phyloP scores from a whole-genome alignment of 768 basidiomycete species.

The Daedaleopsis nitida region DNA sequence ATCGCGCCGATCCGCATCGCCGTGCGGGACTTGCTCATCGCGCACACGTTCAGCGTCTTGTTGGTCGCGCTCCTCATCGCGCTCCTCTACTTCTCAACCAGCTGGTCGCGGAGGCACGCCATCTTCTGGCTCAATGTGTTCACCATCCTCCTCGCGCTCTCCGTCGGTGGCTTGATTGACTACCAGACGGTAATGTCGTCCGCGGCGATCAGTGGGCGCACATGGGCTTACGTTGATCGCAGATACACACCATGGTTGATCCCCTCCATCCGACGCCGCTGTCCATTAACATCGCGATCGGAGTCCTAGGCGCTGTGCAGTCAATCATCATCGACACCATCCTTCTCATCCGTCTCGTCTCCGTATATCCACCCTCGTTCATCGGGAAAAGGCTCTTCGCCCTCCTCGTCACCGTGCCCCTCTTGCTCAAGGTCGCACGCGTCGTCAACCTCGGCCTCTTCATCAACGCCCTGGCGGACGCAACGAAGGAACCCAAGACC shows the following conservation, averaged over 20 bases:
- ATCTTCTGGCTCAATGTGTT: conserved; percentile 29
- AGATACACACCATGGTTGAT: conserved; percentile 34
- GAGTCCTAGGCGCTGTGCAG: conserved; percentile 32
- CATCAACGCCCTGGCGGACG: conserved; percentile 25
- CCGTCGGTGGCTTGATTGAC: conserved; percentile 15
- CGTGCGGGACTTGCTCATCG: conserved; percentile 13
- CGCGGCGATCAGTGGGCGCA: background rate
- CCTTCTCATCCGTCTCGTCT: conserved; percentile 37
- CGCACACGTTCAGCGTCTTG: conserved; percentile 9
- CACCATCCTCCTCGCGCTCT: conserved; percentile 19
- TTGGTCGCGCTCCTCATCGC: conserved; percentile 14
- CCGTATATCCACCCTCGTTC: conserved; percentile 34
- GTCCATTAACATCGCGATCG: conserved; percentile 32
- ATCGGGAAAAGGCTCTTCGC: conserved; percentile 25
- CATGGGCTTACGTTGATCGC: background rate
- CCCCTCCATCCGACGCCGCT: conserved; percentile 26
- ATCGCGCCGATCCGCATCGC: conserved; percentile 8
- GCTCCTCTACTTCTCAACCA: conserved; percentile 28
- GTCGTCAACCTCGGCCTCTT: conserved; percentile 30
- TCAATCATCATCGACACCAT: conserved; percentile 41
- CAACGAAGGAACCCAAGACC: conserved; percentile 24
- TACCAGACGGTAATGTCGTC: conserved; percentile 5
- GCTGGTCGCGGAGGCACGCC: conserved; percentile 18
- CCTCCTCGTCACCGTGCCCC: conserved; percentile 32
- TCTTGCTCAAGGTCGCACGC: conserved; percentile 34